Evolutionary conservation across 2,329 filamentous ascomycete species (phyloP).

Genomic region (Microsporum canis): DNA sequence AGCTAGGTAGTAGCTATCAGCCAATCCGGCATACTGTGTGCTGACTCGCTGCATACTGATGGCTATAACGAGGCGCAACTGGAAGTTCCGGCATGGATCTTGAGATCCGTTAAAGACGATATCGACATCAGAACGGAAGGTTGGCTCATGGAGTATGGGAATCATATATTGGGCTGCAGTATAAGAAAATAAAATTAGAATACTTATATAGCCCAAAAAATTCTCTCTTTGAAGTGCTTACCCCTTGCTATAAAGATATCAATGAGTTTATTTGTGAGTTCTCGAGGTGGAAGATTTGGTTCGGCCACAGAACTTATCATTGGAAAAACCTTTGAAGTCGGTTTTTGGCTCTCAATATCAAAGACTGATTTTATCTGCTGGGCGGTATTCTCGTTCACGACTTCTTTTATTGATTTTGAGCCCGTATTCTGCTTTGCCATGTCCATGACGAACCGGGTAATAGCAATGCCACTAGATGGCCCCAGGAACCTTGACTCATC

Average conservation of each 20-base stretch:
- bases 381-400: slow-evolving; percentile 65
- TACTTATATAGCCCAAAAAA: background rate
- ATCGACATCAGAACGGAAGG: slow-evolving; percentile 63
- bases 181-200: background rate
- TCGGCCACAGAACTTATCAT: slow-evolving; percentile 79
- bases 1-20: slow-evolving; percentile 88
- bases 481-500: slow-evolving; percentile 87
- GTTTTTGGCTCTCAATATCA: slow-evolving; percentile 52
- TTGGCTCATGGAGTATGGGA: slow-evolving; percentile 74
- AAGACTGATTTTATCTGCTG: slow-evolving; percentile 58
- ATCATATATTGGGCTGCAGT: slow-evolving; percentile 70
- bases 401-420: slow-evolving; percentile 79
- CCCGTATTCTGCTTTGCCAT: slow-evolving; percentile 89
- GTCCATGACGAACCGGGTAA: slow-evolving; percentile 91
- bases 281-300: slow-evolving; percentile 58
- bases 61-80: slow-evolving; percentile 81
- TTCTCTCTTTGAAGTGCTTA: slow-evolving; percentile 29
- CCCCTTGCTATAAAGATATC: slow-evolving; percentile 79
- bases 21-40: slow-evolving; percentile 78
- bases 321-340: slow-evolving; percentile 72
- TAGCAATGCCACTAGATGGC: slow-evolving; percentile 88
- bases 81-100: slow-evolving; percentile 77
- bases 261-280: slow-evolving; percentile 65
- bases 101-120: slow-evolving; percentile 65
- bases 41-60: slow-evolving; percentile 91